phyloP scores from a whole-genome alignment of 2,329 filamentous ascomycete species.

The Paraphoma sp. region DNA sequence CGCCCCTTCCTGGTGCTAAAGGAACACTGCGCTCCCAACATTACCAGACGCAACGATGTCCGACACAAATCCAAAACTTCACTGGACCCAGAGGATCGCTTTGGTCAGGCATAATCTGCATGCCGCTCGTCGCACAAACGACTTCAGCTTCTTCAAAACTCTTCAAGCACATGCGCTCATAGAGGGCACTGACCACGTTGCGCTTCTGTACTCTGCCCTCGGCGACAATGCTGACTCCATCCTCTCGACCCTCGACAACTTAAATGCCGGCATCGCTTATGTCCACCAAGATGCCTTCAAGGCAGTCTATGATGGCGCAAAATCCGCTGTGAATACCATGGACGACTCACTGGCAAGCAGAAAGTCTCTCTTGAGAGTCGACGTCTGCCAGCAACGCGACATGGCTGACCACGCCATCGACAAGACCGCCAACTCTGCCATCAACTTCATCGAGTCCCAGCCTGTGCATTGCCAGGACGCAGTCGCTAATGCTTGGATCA shows the following conservation, averaged over 20 bases:
- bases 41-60: slow-evolving; percentile 16
- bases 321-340: slow-evolving; percentile 43
- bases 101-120: slow-evolving; percentile 55
- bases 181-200: slow-evolving; percentile 55
- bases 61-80: slow-evolving; percentile 43
- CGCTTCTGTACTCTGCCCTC: slow-evolving; percentile 48
- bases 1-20: neutral
- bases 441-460: slow-evolving; percentile 53
- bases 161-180: slow-evolving; percentile 53
- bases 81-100: slow-evolving; percentile 56
- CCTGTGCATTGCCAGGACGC: slow-evolving; percentile 49
- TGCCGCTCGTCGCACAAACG: slow-evolving; percentile 51
- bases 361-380: slow-evolving; percentile 51
- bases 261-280: slow-evolving; percentile 55
- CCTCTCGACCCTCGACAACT: slow-evolving; percentile 53
- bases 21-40: neutral
- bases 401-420: slow-evolving; percentile 56
- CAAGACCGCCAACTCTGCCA: slow-evolving; percentile 53
- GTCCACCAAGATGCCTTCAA: slow-evolving; percentile 57
- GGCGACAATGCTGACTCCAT: slow-evolving; percentile 53
- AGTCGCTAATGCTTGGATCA: slow-evolving; percentile 54
- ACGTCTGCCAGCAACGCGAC: slow-evolving; percentile 53
- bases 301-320: slow-evolving; percentile 53
- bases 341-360: slow-evolving; percentile 35
- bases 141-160: slow-evolving; percentile 57